phyloP scores from a whole-genome alignment of 495 filamentous ascomycete genomes.

The Annulohypoxylon stygium region DNA sequence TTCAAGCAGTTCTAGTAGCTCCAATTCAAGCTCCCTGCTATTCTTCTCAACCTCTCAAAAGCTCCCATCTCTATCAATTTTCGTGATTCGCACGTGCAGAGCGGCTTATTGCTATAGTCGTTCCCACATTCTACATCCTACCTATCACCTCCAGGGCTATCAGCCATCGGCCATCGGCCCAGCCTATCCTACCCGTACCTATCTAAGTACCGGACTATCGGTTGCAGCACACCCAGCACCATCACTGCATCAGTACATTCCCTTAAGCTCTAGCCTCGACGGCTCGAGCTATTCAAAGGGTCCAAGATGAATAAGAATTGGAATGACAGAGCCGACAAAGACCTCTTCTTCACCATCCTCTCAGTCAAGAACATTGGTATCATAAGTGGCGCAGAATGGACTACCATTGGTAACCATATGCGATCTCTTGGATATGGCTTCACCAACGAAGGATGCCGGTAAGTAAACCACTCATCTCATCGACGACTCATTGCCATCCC shows the following conservation, averaged over 20 bases:
- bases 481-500: background rate
- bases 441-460: constrained; percentile 68
- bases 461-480: constrained; percentile 43
- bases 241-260: background rate
- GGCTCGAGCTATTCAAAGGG: constrained; percentile 26
- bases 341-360: constrained; percentile 68
- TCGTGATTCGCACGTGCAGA: constrained; percentile 48
- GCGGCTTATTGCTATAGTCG: constrained; percentile 39
- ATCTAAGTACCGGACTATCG: constrained; percentile 16
- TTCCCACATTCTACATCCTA: constrained; percentile 25
- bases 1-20: constrained; percentile 37
- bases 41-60: constrained; percentile 51
- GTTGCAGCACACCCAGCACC: background rate
- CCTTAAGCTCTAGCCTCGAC: constrained; percentile 40
- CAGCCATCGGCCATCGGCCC: too few species aligned
- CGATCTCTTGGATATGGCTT: constrained; percentile 64
- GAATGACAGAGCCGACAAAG: constrained; percentile 66
- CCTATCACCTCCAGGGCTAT: too few species aligned
- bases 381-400: constrained; percentile 67
- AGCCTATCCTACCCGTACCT: constrained; percentile 10
- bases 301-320: constrained; percentile 65
- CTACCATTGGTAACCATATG: constrained; percentile 66
- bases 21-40: constrained; percentile 45
- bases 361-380: constrained; percentile 67
- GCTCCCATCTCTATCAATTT: constrained; percentile 48